Evolutionary conservation across 2,329 filamentous ascomycete species (phyloP), one percentile per base, ranked within the genome.

Genomic region (Trichoderma arundinaceum): DNA sequence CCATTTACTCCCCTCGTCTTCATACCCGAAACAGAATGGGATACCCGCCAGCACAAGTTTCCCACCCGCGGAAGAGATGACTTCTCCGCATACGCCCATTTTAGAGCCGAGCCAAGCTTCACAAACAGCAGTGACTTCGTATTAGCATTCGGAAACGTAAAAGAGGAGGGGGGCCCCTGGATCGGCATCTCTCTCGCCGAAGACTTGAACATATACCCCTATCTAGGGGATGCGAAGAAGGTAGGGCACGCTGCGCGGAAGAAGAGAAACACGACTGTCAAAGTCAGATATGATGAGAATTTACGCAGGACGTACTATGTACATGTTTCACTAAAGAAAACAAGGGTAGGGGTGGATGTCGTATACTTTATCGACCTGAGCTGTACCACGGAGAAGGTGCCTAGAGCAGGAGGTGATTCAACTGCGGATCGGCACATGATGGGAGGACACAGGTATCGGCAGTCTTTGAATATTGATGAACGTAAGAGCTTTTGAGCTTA

Each of bases 361-460:
- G 38, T 44, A n/a, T 12, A 38, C 32, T 53, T 38, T 3, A 59
- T 46, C 49, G n/a, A 72, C 79, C 41, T n/a, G 19, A 52, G 19
- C 2, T 49, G 46, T 15, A 61, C 28, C 7, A 19, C 54, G 9
- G 39, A 44, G 22, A 44, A 15, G 8, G 12, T 53, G 19, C 51
- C 33, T 15, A 22, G 32, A 5, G n/a, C n/a, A n/a, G n/a, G n/a
- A n/a, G n/a, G 19, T 22, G 7, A 32, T 32, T 49, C 46, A 9
- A 49, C 19, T 49, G 19, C 7, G 22, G n/a, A 49, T 12, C 22
- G 13, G n/a, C 22, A 28, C 22, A 9, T 5, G 5, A 7, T 7
- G 17, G 4, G 8, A 3, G 33, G 83, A 43, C 38, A 12, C 19
- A 52, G n/a, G n/a, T 15, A 8, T 35, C 17, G 22, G n/a, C n/a